Evolutionary conservation across 2,329 filamentous ascomycete genomes (phyloP).

Genomic region (Huntiella decipiens): DNA sequence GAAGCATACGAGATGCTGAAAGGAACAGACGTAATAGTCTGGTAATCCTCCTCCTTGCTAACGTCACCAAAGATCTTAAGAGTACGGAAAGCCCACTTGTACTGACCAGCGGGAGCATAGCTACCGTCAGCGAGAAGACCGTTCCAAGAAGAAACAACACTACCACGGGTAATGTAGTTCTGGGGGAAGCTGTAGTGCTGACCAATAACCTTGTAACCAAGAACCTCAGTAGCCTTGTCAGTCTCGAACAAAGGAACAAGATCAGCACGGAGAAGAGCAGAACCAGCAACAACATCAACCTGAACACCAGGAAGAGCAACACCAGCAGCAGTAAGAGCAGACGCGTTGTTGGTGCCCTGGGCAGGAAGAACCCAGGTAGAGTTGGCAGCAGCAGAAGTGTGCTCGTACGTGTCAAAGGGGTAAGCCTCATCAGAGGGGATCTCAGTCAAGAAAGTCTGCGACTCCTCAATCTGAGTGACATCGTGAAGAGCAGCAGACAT

Average conservation of each 20-base stretch:
- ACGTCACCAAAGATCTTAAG: slow-evolving; percentile 32
- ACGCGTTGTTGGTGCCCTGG: slow-evolving; percentile 6
- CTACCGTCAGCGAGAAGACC: slow-evolving; percentile 27
- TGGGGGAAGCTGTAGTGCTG: slow-evolving; percentile 24
- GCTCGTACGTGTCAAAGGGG: slow-evolving; percentile 12
- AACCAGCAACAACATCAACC: slow-evolving; percentile 22
- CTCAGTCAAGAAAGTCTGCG: slow-evolving; percentile 15
- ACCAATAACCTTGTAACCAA: slow-evolving; percentile 25
- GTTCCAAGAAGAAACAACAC: slow-evolving; percentile 21
- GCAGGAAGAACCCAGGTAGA: slow-evolving; percentile 14
- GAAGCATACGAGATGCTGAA: slow-evolving; percentile 28
- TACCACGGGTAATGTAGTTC: slow-evolving; percentile 15
- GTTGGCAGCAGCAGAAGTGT: slow-evolving; percentile 18
- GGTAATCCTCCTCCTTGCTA: slow-evolving; percentile 26
- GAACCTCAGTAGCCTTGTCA: slow-evolving; percentile 15
- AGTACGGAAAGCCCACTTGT: slow-evolving; percentile 30
- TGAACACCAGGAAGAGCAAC: slow-evolving; percentile 20
- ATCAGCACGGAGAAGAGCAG: slow-evolving; percentile 21
- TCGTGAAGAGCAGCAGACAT: slow-evolving; percentile 18
- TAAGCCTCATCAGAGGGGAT: slow-evolving; percentile 15
- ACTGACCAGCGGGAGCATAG: slow-evolving; percentile 29
- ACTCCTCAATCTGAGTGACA: slow-evolving; percentile 19
- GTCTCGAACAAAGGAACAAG: slow-evolving; percentile 13
- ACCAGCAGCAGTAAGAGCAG: neutral
- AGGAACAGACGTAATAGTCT: slow-evolving; percentile 21